Evolutionary conservation across 306 rosid species (phyloP).

Genomic region (Abrus pulchellus): DNA sequence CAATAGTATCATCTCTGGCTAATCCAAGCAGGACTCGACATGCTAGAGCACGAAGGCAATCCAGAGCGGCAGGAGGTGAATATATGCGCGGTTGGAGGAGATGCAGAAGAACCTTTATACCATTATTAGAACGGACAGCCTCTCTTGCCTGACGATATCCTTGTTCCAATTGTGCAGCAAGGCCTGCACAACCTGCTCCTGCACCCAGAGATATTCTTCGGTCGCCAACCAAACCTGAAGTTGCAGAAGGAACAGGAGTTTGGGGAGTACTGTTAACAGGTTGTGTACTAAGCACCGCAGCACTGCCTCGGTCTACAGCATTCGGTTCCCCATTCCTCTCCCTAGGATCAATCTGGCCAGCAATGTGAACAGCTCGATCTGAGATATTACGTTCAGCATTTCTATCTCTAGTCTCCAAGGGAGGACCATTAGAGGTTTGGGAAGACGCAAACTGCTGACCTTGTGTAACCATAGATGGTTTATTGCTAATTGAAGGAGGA

Average conservation of each 20-base stretch:
- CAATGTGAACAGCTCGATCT: slow-evolving; percentile 66
- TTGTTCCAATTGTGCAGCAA: slow-evolving; percentile 89
- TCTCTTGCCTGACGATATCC: slow-evolving; percentile 97
- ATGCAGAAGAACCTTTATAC: slow-evolving; percentile 94
- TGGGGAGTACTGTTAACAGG: slow-evolving; percentile 61
- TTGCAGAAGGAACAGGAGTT: slow-evolving; percentile 67
- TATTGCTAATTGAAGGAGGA: slow-evolving; percentile 97
- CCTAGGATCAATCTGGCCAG: slow-evolving; percentile 73
- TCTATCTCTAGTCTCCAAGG: slow-evolving; percentile 76
- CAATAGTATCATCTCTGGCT: slow-evolving; percentile 95
- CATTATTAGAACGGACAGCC: slow-evolving; percentile 88
- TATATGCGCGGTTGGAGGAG: slow-evolving; percentile 90
- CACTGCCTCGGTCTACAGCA: slow-evolving; percentile 62
- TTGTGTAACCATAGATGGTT: slow-evolving; percentile 72
- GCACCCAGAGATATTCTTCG: slow-evolving; percentile 93
- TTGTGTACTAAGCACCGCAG: slow-evolving; percentile 52
- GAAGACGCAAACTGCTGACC: slow-evolving; percentile 76
- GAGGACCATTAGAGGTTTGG: slow-evolving; percentile 65
- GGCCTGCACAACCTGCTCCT: slow-evolving; percentile 97
- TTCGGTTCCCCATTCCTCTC: slow-evolving; percentile 76
- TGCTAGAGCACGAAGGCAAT: slow-evolving; percentile 96
- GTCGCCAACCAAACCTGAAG: slow-evolving; percentile 94
- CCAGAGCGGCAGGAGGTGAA: slow-evolving; percentile 91
- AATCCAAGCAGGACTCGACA: slow-evolving; percentile 96
- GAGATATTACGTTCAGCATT: slow-evolving; percentile 69